Conservation (phyloP, 129 eudicot species). For the Saposhnikovia divaricata region DNA sequence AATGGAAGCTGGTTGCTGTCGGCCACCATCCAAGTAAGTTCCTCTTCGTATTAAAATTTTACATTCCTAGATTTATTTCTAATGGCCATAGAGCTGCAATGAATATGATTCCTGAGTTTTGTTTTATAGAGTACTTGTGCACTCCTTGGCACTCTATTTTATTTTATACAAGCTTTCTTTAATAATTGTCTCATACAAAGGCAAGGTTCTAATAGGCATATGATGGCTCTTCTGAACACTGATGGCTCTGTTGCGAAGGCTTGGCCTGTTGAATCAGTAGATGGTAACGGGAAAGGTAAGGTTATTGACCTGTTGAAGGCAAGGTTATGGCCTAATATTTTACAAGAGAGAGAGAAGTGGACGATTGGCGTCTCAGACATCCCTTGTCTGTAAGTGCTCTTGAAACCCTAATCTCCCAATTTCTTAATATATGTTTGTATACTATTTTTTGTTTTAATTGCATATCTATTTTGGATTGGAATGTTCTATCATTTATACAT, state of each 20-base stretch:
- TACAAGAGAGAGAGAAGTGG: no score
- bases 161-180: not conserved
- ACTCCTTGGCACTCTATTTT: not conserved
- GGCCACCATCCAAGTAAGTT: slow-evolving; percentile 86
- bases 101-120: not conserved
- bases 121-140: not conserved
- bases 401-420: no score
- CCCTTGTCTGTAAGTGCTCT: no score
- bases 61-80: not conserved
- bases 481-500: slow-evolving; percentile 63
- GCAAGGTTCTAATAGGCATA: slow-evolving; percentile 70
- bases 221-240: slow-evolving; percentile 81
- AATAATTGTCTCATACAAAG: slow-evolving; percentile 14
- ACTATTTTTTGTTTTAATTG: no score
- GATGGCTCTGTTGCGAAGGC: slow-evolving; percentile 99
- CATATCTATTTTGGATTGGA: slow-evolving; percentile 55
- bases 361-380: no score
- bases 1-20: slow-evolving; percentile 64
- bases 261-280: slow-evolving; percentile 74
- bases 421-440: no score
- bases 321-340: no score
- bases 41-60: not conserved
- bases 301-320: no score
- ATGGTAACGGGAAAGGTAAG: slow-evolving; percentile 53
- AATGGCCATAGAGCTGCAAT: not conserved